Evolutionary conservation across 2,329 filamentous ascomycete genomes (phyloP).

Genomic region (Claviceps sp.): DNA sequence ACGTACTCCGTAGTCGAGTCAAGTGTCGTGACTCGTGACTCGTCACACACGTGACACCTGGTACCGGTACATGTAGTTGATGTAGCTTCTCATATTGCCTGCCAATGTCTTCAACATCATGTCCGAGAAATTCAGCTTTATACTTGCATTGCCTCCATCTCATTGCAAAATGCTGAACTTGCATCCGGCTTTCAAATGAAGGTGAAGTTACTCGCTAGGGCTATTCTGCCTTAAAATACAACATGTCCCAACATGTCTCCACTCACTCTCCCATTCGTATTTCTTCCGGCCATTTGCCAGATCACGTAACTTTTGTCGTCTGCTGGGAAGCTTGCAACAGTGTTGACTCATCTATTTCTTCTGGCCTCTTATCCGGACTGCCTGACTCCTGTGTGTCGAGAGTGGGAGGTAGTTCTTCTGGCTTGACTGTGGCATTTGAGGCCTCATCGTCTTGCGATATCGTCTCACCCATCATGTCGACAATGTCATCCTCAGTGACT

Average conservation of each 20-base stretch:
- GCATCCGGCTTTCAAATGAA: neutral
- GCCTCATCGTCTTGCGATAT: constrained; percentile 3
- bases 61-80: too few species aligned
- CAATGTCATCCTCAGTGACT: constrained; percentile 23
- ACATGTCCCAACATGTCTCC: neutral
- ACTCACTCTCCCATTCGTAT: neutral
- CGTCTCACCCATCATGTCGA: constrained; percentile 18
- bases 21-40: too few species aligned
- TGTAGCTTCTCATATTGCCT: too few species aligned
- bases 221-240: neutral
- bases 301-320: constrained; percentile 5
- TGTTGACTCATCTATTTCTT: constrained; percentile 8
- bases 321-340: constrained; percentile 7
- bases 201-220: neutral
- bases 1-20: too few species aligned
- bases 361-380: constrained; percentile 3
- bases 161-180: neutral
- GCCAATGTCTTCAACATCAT: too few species aligned
- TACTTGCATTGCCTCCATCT: too few species aligned
- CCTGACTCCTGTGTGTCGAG: neutral
- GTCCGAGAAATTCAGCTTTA: too few species aligned
- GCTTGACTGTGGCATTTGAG: neutral
- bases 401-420: neutral
- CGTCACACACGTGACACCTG: too few species aligned
- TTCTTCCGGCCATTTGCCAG: neutral